These are phyloP conservation scores for Stipa capillata DNA, from an alignment of 176 grass and related monocot species.

Conservation along the genomic window DNA sequence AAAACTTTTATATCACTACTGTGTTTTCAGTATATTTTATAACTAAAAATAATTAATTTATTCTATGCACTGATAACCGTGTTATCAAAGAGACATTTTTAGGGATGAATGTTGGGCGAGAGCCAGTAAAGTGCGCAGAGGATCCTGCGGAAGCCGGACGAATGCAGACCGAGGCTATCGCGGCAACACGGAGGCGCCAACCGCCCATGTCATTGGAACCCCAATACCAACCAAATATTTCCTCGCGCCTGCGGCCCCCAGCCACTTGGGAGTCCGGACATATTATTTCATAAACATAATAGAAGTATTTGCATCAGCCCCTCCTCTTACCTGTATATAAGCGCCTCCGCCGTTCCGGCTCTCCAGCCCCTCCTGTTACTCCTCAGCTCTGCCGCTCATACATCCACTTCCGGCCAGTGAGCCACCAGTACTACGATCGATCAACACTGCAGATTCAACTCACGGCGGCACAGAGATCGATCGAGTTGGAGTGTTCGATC, in stretches of 20 bases:
- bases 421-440: neutral
- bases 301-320: neutral
- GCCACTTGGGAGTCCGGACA: conserved; percentile 7
- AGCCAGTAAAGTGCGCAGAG: too few relatives aligned
- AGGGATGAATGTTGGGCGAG: too few relatives aligned
- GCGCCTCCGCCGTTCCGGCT: neutral
- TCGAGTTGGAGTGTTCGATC: too few relatives aligned
- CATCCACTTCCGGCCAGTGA: neutral
- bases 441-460: neutral
- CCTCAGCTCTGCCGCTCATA: neutral
- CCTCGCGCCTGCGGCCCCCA: neutral
- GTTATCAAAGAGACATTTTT: too few relatives aligned
- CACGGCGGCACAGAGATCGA: too few relatives aligned
- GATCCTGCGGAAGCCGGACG: neutral
- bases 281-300: too few relatives aligned
- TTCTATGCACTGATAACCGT: too few relatives aligned
- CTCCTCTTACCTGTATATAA: conserved; percentile 5
- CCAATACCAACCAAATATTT: conserved; percentile 7
- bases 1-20: too few relatives aligned
- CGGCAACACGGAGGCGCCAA: conserved; percentile 44
- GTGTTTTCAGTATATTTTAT: too few relatives aligned
- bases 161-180: neutral
- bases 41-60: too few relatives aligned
- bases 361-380: neutral
- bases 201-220: conserved; percentile 31